Evolutionary conservation across 75 land plant genomes (phyloP), one percentile per base, ranked within the genome.

Genomic region (Pinus albicaulis): DNA sequence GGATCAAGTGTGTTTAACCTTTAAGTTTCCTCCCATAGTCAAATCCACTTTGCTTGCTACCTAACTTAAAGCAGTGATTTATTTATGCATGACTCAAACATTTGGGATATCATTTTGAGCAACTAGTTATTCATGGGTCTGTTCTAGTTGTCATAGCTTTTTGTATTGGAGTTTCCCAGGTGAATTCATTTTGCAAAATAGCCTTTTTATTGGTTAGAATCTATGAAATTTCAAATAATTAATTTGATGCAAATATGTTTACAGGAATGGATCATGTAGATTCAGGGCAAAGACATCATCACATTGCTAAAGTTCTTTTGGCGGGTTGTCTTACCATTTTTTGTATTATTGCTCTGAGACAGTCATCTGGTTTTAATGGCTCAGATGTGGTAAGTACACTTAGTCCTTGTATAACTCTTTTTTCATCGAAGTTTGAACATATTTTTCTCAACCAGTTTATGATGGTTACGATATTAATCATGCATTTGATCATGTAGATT

Each of bases 251-350:
- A 23, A 23, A 38, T 5, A 53, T 58, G 3, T 60, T 41, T 80
- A 16, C 65, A 90, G 92, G 87, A 53, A 80, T 87, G 87, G 92
- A 90, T 52, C 85, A 78, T n/a, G 61, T 77, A 20, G 92, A 90
- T 58, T 72, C 80, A 55, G 84, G 74, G 69, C 78, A 66, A 74
- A 87, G 87, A 77, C 80, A 76, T 71, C 76, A 77, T 74, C 22
- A 80, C 75, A 62, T 84, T 31, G 85, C 85, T 8, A 90, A 85
- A 80, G 58, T 87, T 78, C 13, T 90, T 31, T 71, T 85, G 77
- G 87, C 76, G 41, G 76, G 74, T 64, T n/a, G 78, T 63, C 76
- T 90, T 5, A 84, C 83, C 13, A 81, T 76, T 34, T 22, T 90
- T 20, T 90, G 92, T 65, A 72, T 90, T 59, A 10, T 87, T 24